Evolutionary conservation across 2,329 filamentous ascomycete genomes (phyloP).

Genomic region (Aureobasidium leucospermi): DNA sequence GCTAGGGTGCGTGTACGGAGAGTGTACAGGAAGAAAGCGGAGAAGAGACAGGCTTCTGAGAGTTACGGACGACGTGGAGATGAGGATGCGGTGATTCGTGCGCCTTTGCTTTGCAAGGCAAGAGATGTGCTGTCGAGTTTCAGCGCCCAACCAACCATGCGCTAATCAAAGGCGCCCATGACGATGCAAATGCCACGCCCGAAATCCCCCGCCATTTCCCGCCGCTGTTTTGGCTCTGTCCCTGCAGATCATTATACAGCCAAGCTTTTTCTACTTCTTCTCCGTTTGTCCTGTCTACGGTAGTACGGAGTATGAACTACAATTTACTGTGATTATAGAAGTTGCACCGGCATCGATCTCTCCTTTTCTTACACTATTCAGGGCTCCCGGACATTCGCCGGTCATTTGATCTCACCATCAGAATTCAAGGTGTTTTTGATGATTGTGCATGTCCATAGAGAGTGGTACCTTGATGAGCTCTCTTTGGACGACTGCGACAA

Average conservation of each 20-base stretch:
- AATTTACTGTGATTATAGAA: too few relatives aligned
- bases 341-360: too few relatives aligned
- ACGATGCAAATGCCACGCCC: background rate
- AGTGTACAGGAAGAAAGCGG: background rate
- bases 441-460: too few relatives aligned
- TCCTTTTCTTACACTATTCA: too few relatives aligned
- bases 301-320: too few relatives aligned
- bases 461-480: too few relatives aligned
- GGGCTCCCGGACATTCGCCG: too few relatives aligned
- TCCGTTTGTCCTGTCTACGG: background rate
- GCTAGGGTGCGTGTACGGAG: background rate
- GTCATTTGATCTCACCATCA: too few relatives aligned
- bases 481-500: too few relatives aligned
- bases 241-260: background rate
- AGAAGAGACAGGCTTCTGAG: background rate
- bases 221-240: background rate
- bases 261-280: background rate
- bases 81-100: background rate
- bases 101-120: background rate
- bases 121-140: background rate
- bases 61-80: background rate
- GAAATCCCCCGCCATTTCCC: conserved; percentile 1
- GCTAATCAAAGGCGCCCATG: background rate
- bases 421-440: too few relatives aligned
- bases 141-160: background rate